Evolutionary conservation across 208 protist genomes (phyloP).

Genomic region (Leishmania mexicana): DNA sequence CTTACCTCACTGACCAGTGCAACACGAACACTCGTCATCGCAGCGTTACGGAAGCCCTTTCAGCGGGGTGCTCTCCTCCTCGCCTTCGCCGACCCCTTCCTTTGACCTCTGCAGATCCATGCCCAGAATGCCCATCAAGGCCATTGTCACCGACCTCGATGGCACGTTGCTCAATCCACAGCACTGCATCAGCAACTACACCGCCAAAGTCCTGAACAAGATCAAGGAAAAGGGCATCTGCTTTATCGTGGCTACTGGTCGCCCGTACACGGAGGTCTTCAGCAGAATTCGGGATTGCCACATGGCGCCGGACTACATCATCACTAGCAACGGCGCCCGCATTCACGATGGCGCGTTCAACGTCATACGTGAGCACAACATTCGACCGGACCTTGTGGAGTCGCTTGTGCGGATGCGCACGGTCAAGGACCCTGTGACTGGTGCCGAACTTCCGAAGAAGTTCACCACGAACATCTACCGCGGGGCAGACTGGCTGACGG

Average conservation of each 20-base stretch:
- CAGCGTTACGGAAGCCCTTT: background rate
- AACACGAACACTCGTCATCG: background rate
- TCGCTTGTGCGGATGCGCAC: constrained; percentile 29
- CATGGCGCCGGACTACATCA: constrained; percentile 43
- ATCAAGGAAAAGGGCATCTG: constrained; percentile 35
- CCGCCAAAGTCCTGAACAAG: constrained; percentile 21
- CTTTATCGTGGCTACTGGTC: constrained; percentile 48
- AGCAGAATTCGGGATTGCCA: constrained; percentile 17
- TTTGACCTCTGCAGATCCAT: background rate
- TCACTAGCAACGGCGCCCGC: constrained; percentile 52
- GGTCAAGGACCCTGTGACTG: constrained; percentile 1
- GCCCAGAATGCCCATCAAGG: constrained; percentile 38
- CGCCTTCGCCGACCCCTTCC: background rate
- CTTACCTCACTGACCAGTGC: background rate
- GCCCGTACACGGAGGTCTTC: constrained; percentile 38
- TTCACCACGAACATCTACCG: constrained; percentile 61
- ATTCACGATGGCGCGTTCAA: constrained; percentile 38
- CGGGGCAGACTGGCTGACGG: constrained; percentile 53
- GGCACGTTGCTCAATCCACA: constrained; percentile 50
- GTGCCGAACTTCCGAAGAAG: constrained; percentile 19
- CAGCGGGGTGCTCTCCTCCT: background rate
- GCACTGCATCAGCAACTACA: constrained; percentile 41
- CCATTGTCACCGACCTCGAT: constrained; percentile 51
- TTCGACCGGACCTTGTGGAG: constrained; percentile 36
- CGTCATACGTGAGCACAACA: constrained; percentile 43